Evolutionary conservation across 768 basidiomycete species (phyloP), one percentile per base, ranked within the genome.

Genomic region (Russula ochroleuca): DNA sequence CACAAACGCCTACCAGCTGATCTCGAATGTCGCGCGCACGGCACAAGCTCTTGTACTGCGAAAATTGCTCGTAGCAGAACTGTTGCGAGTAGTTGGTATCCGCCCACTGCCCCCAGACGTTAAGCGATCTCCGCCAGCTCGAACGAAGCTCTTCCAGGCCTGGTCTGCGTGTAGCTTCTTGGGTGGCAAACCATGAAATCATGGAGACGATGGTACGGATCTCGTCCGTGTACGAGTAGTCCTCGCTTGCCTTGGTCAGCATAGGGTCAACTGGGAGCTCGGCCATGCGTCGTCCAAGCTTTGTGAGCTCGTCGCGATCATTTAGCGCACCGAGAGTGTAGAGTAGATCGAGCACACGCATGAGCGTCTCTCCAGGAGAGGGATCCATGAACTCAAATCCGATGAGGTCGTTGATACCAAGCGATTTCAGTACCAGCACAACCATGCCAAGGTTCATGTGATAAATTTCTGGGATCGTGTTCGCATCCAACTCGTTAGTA

Each of bases 201-300:
- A 98, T 98, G 2, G 95, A 84, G 61, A 98, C 94, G 69, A 98
- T 98, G 1, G 97, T 97, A 57, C 98, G 79, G 33, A 93, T 94
- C 83, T 98, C 97, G 71, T 99, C 96, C 3, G 95, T 98, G 74
- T 96, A 98, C 13, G 81, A 79, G 74, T 93, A 98, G 61, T 89
- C 83, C 73, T 98, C 97, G 72, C 94, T 97, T 50, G 92, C 89
- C 75, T 98, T 98, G 25, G 91, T 92, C 69, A 99, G 76, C 90
- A 97, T 97, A 8, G 97, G 97, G 71, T 99, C 97, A 21, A 98
- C 94, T 11, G 94, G 97, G 76, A 99, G 98, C 73, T 99, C 97
- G 0, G 96, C 95, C 97, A 99, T 98, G 59, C 95, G n/a, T n/a
- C n/a, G n/a, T n/a, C n/a, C n/a, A n/a, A n/a, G n/a, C n/a, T n/a